Evolutionary conservation across 2,329 filamentous ascomycete genomes (phyloP), one percentile per base, ranked within the genome.

Genomic region (Pyricularia sp.): DNA sequence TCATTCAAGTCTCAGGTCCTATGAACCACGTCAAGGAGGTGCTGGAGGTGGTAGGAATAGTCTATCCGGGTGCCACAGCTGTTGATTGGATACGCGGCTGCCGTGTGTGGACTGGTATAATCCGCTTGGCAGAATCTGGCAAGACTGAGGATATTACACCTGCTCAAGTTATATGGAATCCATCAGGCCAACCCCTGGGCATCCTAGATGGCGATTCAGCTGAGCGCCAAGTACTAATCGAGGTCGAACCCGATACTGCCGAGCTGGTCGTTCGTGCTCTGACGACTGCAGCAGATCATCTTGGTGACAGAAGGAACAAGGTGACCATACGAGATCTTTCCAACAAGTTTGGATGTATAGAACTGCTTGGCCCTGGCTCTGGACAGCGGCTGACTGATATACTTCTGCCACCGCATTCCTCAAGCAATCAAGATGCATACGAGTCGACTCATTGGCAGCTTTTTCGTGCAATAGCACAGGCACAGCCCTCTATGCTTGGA

Each of bases 1-100:
- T 93, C 1, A 90, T 98, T 72, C 85, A 90, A 17, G 77, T 98
- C 3, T 89, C 90, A 72, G 95, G 94, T 0, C 7, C 28, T 3
- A 64, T 50, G 1, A 4, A 6, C 14, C 61, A 69, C n/a, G 23
- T 74, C 23, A 28, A 66, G 31, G 64, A 23, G 12, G 69, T 69
- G 10, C 67, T 74, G 65, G 61, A 65, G 20, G 30, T 25, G 7
- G 17, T 67, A 25, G 66, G 66, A 3, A 30, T 67, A 10, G 9
- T 10, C 23, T 58, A 20, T 28, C 42, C 42, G 33, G 65, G n/a
- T 28, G 12, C 28, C 25, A 33, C 42, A 23, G 17, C 26, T 12
- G 17, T 17, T 12, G 66, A 67, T 26, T 67, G 66, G 66, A 28
- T 59, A 20, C 50, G 66, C 20, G 66, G 66, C 14, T 61, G 66